Evolutionary conservation across 441 rosid species (phyloP), one percentile per base, ranked within the genome.

Genomic region (Populus hybrid): DNA sequence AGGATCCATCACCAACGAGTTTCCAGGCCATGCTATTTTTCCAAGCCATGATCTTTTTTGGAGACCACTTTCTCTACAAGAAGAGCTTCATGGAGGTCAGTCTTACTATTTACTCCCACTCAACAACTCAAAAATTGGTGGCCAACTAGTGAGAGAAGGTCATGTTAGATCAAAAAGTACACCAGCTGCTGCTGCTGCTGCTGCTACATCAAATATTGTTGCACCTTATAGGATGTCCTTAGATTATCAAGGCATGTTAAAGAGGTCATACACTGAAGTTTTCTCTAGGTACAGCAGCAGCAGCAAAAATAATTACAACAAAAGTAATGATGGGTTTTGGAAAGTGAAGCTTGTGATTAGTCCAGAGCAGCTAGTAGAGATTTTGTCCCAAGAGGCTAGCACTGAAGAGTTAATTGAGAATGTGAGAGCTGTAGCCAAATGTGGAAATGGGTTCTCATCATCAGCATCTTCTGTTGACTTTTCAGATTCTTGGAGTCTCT

Each of bases 341-440:
- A 93, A 90, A 83, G 97, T 93, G 87, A 93, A 90, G 86, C 87
- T 93, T 16, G 92, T 82, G 57, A 91, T 93, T 34, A 83, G 86
- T 68, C 88, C 89, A 4, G 91, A 85, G 50, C 95, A 89, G 86
- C 84, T 94, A 67, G 26, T 86, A 83, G 82, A 91, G 81, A 93
- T 94, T 35, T 69, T 94, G 83, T 90, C 97, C 5, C 89, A 91
- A 64, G 95, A 89, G 72, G 82, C 77, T 26, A 87, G 82, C 24
- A 94, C 94, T 6, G 79, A 86, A 38, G 98, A 93, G 83, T 81
- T 93, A 77, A 87, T 93, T 34, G 96, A 90, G 83, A 91, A 86
- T 68, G 89, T 91, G 75, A 84, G 97, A 73, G 88, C 94, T 6
- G 97, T 88, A 2, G 97, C 93, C 23, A 94, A 86, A 61, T 90